These are phyloP conservation scores for Tirmania nivea DNA, from an alignment of 495 filamentous ascomycete genomes.

Conservation along the genomic window DNA sequence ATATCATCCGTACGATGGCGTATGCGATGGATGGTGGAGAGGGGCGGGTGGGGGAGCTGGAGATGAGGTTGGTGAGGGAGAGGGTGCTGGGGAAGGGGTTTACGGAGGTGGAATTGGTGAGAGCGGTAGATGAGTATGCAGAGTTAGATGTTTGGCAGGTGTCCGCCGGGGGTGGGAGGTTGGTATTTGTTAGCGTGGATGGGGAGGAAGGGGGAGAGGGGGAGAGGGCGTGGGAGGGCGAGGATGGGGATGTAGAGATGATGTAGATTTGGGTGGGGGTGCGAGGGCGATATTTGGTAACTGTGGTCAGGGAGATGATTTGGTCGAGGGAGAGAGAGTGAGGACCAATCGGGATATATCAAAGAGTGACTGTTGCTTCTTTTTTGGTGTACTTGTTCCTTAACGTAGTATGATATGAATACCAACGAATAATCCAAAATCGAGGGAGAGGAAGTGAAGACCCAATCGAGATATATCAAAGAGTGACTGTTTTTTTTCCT, in stretches of 20 bases:
- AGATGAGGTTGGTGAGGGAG: conserved; percentile 67
- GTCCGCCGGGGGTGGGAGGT: conserved; percentile 56
- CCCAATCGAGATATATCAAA: too few species aligned
- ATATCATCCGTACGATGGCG: conserved; percentile 63
- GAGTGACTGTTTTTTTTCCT: too few species aligned
- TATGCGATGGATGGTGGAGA: conserved; percentile 49
- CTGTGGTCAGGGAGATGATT: too few species aligned
- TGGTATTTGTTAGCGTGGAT: conserved; percentile 44
- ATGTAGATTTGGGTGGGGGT: background rate
- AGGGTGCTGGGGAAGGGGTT: conserved; percentile 89
- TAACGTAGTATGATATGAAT: too few species aligned
- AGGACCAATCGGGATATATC: too few species aligned
- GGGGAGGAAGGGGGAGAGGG: conserved; percentile 19
- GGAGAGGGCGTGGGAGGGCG: conserved; percentile 23
- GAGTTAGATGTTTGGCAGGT: conserved; percentile 90
- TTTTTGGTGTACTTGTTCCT: too few species aligned
- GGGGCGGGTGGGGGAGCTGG: conserved; percentile 44
- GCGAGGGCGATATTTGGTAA: too few species aligned
- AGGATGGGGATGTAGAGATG: conserved; percentile 32
- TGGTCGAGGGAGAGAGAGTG: too few species aligned
- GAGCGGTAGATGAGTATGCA: conserved; percentile 74
- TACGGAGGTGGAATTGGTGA: conserved; percentile 73
- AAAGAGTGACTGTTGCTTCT: too few species aligned
- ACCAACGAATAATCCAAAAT: too few species aligned
- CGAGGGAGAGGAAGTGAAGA: too few species aligned